phyloP scores from a whole-genome alignment of 73 alveolate species.

The Symbiodinium natans region DNA sequence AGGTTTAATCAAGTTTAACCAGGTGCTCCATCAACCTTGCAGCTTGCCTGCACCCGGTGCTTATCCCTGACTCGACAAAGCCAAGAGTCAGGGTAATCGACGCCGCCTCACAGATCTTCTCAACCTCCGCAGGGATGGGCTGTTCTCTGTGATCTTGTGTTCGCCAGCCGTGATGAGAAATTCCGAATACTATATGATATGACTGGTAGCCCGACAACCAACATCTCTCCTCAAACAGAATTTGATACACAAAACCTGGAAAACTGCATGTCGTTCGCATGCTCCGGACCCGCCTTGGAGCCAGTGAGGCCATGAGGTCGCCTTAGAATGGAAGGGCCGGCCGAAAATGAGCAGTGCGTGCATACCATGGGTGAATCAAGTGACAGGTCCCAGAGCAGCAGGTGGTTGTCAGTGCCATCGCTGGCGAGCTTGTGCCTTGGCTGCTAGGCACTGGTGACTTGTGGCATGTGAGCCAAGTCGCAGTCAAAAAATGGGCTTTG shows the following conservation, averaged over 20 bases:
- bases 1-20: too few species aligned
- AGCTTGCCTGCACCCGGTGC: too few species aligned
- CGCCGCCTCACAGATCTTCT: constrained; percentile 96
- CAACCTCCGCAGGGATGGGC: constrained; percentile 92
- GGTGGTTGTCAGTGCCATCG: constrained; percentile 98
- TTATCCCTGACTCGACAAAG: background rate
- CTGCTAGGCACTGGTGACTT: background rate
- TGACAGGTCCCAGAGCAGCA: constrained; percentile 96
- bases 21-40: too few species aligned
- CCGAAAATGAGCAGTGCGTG: background rate
- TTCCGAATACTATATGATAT: background rate
- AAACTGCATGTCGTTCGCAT: background rate
- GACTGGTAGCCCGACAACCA: background rate
- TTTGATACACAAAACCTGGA: background rate
- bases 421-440: constrained; percentile 88
- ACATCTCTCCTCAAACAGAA: background rate
- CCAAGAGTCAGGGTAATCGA: constrained; percentile 93
- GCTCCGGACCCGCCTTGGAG: background rate
- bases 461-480: too few species aligned
- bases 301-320: constrained; percentile 96
- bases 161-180: background rate
- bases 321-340: background rate
- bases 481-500: too few species aligned
- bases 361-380: background rate
- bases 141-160: too few species aligned